phyloP scores from a whole-genome alignment of 306 rosid species.

The Sicyos edulis region DNA sequence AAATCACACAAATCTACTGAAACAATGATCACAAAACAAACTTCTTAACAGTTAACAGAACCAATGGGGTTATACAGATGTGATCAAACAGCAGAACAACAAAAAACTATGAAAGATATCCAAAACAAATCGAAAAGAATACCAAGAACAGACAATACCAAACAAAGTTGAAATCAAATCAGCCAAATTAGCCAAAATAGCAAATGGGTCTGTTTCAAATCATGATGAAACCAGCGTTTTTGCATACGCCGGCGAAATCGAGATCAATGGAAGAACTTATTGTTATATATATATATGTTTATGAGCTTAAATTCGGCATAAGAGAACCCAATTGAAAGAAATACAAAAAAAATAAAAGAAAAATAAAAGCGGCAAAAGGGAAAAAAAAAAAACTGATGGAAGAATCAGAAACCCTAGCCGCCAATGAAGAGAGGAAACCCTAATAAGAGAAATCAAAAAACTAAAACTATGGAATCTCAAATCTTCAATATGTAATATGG shows the following conservation, averaged over 20 bases:
- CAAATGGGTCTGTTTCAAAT: not conserved
- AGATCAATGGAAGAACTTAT: not conserved
- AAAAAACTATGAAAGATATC: not conserved
- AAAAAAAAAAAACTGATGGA: not conserved
- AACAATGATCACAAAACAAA: not conserved
- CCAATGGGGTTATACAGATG: not conserved
- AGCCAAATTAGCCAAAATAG: not conserved
- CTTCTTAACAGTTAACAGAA: not conserved
- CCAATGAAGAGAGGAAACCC: constrained; percentile 29
- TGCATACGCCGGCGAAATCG: not conserved
- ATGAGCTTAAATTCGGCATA: not conserved
- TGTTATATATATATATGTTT: not conserved
- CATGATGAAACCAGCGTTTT: not conserved
- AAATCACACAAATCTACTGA: too few relatives aligned
- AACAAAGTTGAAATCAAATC: not conserved
- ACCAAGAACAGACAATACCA: too few relatives aligned
- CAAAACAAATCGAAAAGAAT: too few relatives aligned
- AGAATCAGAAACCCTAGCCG: constrained; percentile 72
- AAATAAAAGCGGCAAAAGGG: too few relatives aligned
- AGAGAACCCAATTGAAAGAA: not conserved
- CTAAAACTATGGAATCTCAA: not conserved
- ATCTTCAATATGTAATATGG: not conserved
- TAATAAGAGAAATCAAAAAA: not conserved
- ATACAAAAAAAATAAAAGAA: not conserved
- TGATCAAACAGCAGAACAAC: not conserved